Base-by-base conservation (phyloP, 2,329 filamentous ascomycete species). In the Clonostachys rhizophaga region DNA sequence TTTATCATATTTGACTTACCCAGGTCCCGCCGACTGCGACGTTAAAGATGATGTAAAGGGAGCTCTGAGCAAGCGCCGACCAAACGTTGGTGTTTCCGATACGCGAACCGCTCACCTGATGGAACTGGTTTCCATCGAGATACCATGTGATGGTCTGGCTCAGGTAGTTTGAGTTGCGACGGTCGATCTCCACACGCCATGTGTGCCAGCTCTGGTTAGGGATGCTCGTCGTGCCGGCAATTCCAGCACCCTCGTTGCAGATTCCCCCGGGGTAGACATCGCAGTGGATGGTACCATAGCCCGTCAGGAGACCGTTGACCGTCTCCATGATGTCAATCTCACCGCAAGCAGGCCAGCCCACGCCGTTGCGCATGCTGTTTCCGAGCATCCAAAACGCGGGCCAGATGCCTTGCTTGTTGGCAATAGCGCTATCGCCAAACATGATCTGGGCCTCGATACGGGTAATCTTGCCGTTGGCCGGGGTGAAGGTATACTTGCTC, bases 241-340 rank as follows among this genome's bases (percentile, higher is more conserved):
- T 63, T 6, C 75, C 75, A 20, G 47, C 57, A 7, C 72, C 71
- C 57, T 77, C 74, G 34, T 71, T 66, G 61, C 75, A 78, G 18
- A 69, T 61, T 5, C 72, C 71, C 13, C 70, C 72, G 1, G 56
- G 53, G 17, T 58, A 52, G 18, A 49, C 50, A n/a, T 49, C 34
- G 69, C 74, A 44, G 53, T 69, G 68, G 40, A 58, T 71, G 5
- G 60, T 64, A 7, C 74, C 77, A 46, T 74, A 70, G 9, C 64
- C 77, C 3, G 63, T 67, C 6, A 63, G 60, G 36, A 64, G 45
- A 11, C 78, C 78, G 60, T 80, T 77, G 54, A 79, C 61, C 47
- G 71, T 72, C 67, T 82, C 78, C 58, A 82, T 67, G 54, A 81
- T 74, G 58, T 82, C 79, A 44, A 82, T 64, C 67, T 82, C 79